Evolutionary conservation across 1,139 yeast species (phyloP).

Genomic region (Suhomyces terraborum): DNA sequence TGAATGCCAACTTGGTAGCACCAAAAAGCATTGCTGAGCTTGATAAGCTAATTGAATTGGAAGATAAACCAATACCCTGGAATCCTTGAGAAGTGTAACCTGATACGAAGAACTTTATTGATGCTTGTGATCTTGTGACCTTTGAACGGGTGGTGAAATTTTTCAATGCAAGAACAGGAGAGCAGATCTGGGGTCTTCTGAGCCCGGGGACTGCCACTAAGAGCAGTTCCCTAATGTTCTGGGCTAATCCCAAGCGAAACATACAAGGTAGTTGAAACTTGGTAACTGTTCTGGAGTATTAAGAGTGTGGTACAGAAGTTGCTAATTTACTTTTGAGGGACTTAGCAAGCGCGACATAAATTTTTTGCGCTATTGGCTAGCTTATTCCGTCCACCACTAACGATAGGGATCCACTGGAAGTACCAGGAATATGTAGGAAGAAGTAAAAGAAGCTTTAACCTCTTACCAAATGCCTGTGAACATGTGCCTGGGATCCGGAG

Average conservation of each 20-base stretch:
- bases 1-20: background rate
- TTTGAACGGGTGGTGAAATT: background rate
- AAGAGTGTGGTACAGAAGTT: background rate
- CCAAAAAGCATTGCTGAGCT: background rate
- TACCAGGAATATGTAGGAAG: background rate
- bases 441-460: background rate
- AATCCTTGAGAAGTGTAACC: background rate
- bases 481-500: too few species aligned
- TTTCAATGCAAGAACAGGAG: background rate
- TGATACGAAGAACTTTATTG: background rate
- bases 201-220: background rate
- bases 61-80: background rate
- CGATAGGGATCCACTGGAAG: background rate
- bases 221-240: background rate
- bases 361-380: slow-evolving; percentile 8
- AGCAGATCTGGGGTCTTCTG: background rate
- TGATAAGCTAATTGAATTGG: background rate
- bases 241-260: background rate
- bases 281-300: background rate
- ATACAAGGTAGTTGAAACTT: background rate
- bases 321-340: slow-evolving; percentile 1
- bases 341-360: slow-evolving; percentile 3
- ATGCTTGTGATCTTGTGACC: background rate
- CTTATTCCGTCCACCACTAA: background rate
- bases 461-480: too few species aligned